A percentile compares a stretch with the other conserved stretches of the same genome.
Evolutionary conservation across 306 rosid genomes (phyloP).

Genomic region (barrel medic (Medicago truncatula)): MtrunA17r5.0-ANR NC_053042.1:29561001-29561500

Average conservation of each 20-base stretch:
- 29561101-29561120: neutral
- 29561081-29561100: neutral
- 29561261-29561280: neutral
- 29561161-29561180: no score
- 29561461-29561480: slow-evolving; percentile 54
- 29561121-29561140: neutral
- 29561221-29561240: neutral
- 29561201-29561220: neutral
- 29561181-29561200: neutral
- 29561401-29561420: slow-evolving; percentile 60
- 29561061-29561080: no score
- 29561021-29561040: neutral
- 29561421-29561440: slow-evolving; percentile 69
- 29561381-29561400: slow-evolving; percentile 52
- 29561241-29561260: neutral
- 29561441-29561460: slow-evolving; percentile 68
- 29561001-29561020: neutral
- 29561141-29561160: neutral
- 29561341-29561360: slow-evolving; percentile 12
- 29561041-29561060: neutral
- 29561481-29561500: slow-evolving; percentile 11
- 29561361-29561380: slow-evolving; percentile 39
- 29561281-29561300: slow-evolving; percentile 34
- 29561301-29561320: slow-evolving; percentile 24
- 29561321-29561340: neutral